Evolutionary conservation across 495 filamentous ascomycete genomes (phyloP).

Genomic region (Hypoxylon trugodes): DNA sequence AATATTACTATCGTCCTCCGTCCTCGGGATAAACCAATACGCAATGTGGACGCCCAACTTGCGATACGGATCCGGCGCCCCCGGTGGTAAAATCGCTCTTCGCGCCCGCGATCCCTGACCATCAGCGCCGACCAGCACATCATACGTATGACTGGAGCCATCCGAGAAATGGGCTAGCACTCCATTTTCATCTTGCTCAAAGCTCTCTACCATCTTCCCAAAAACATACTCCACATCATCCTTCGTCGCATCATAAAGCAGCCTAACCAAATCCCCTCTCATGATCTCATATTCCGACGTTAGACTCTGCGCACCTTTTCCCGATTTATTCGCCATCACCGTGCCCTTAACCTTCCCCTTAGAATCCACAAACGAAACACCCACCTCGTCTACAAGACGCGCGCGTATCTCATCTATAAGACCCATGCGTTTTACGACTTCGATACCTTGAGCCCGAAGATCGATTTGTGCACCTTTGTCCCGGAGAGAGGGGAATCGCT

Average conservation of each 20-base stretch:
- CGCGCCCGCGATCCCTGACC: conserved; percentile 53
- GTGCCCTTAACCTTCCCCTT: conserved; percentile 49
- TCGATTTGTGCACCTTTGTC: conserved; percentile 63
- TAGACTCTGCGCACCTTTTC: conserved; percentile 53
- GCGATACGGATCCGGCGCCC: conserved; percentile 34
- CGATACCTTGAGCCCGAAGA: conserved; percentile 57
- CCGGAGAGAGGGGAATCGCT: conserved; percentile 56
- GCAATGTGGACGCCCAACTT: conserved; percentile 33
- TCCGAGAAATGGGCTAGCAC: conserved; percentile 41
- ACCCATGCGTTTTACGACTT: conserved; percentile 61
- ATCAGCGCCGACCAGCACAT: conserved; percentile 59
- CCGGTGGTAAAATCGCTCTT: conserved; percentile 43
- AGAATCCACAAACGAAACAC: conserved; percentile 53
- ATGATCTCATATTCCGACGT: conserved; percentile 67
- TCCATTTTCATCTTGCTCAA: conserved; percentile 26
- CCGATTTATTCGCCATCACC: conserved; percentile 52
- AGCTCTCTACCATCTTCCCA: conserved; percentile 42
- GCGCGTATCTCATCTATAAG: conserved; percentile 56
- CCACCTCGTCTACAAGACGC: conserved; percentile 50
- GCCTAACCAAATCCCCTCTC: conserved; percentile 58
- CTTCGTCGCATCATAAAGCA: conserved; percentile 58
- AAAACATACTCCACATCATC: conserved; percentile 57
- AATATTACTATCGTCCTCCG: conserved; percentile 25
- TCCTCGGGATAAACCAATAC: conserved; percentile 27
- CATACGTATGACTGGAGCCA: conserved; percentile 45